Evolutionary conservation across 2,329 filamentous ascomycete genomes (phyloP), one percentile per base, ranked within the genome.

Genomic region (Chaetomium globosum): DNA sequence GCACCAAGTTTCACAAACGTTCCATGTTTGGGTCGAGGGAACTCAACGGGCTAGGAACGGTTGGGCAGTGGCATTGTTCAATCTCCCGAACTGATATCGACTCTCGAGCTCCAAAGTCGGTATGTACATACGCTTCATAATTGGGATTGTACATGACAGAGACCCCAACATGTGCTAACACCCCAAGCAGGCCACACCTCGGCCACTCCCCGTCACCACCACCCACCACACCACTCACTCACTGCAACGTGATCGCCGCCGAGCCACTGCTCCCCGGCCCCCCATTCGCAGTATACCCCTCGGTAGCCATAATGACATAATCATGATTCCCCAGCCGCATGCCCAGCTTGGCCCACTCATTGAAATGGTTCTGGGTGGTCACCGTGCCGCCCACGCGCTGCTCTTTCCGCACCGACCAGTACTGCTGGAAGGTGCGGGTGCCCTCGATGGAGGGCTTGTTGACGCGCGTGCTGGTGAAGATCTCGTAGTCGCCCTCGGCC

Each of bases 361-460:
- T 78, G 67, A 85, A 86, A 74, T 86, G 84, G 62, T 79, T 82
- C 23, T 75, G 75, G 0, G 79, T 81, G 2, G 80, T 83, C 59
- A 87, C 80, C 1, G 81, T 83, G 1, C 85, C 84, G 26, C 80
- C 79, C 13, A 80, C 78, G 33, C 83, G 78, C 76, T 85, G 81
- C 62, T 74, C 76, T 58, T 77, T 76, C 53, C 85, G 79, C 16
- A 80, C 75, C 0, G 76, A 77, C 79, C 80, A 85, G 72, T 81
- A 86, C 76, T 85, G 82, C 73, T 79, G 76, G 73, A 85, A 86
- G 48, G 82, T 85, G 21, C 76, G 31, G 12, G 82, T 84, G 54
- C 83, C 83, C n/a, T 82, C 76, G 68, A 86, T 85, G 1, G 79
- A 81, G 0, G 83, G 82, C 70, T 82, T 79, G 72, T 83, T 81